Base-by-base conservation (phyloP, 352 stramenopile species). In the Pelagophyceae sp. region DNA sequence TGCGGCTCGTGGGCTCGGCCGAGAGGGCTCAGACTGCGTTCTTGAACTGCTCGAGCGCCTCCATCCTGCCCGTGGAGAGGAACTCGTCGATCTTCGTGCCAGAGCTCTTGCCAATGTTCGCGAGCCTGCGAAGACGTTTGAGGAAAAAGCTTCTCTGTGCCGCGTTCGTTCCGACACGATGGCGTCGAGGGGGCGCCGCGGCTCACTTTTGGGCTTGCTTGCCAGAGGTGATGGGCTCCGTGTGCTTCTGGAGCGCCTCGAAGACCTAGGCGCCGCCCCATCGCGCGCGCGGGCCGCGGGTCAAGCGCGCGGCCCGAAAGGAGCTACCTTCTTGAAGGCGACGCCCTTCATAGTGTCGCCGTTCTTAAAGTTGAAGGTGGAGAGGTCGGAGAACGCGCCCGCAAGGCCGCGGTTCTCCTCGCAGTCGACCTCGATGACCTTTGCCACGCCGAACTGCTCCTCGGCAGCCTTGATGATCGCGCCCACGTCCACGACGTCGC, bases 291-390 rank as follows among this genome's bases (percentile, higher is more conserved):
- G n/a, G n/a, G n/a, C n/a, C n/a, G n/a, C n/a, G n/a, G n/a, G n/a
- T n/a, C n/a, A n/a, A n/a, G n/a, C n/a, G n/a, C n/a, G n/a, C n/a
- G n/a, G n/a, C n/a, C n/a, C n/a, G n/a, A n/a, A n/a, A n/a, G n/a
- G n/a, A n/a, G n/a, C n/a, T n/a, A n/a, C 89, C 78, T 94, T 94
- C 51, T 89, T 92, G 87, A 88, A 94, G 0, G 89, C 92, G 60
- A 86, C 88, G 72, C 88, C 89, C 79, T 92, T 93, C 82, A 94
- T 93, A 71, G 84, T 87, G 65, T 94, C 89, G 0, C 88, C 88
- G 35, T 88, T 87, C 85, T 94, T 93, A 80, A 93, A 94, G 67
- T 94, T 88, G 70, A 93, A 93, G 31, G 87, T 86, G n/a, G 88
- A 89, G 38, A 94, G 85, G 78, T 94, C 89, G 0, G 82, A 77